phyloP scores from a whole-genome alignment of 192 early-diverging fungal genomes.

The Phlyctochytrium arcticum region DNA sequence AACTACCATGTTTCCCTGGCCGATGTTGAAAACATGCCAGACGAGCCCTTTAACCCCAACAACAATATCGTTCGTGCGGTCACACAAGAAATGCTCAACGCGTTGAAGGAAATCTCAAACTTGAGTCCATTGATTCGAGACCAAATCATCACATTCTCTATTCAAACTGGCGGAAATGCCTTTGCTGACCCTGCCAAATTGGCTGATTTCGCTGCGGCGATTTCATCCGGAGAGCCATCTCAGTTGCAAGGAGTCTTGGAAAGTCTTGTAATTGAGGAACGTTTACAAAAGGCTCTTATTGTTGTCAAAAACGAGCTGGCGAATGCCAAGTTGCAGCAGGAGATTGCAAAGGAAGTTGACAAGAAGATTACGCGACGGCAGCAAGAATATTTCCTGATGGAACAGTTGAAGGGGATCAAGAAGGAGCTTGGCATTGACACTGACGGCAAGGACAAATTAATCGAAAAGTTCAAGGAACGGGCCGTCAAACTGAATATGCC shows the following conservation, averaged over 20 bases:
- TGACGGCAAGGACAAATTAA: constrained; percentile 97
- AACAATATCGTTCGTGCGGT: constrained; percentile 85
- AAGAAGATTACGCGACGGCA: constrained; percentile 95
- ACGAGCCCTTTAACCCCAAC: constrained; percentile 81
- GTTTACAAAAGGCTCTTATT: constrained; percentile 85
- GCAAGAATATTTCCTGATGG: constrained; percentile 99
- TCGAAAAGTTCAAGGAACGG: constrained; percentile 89
- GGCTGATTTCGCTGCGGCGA: constrained; percentile 96
- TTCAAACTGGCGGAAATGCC: constrained; percentile 93
- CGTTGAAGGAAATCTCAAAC: constrained; percentile 93
- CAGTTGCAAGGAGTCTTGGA: constrained; percentile 94
- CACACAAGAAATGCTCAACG: constrained; percentile 91
- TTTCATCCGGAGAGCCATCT: constrained; percentile 85
- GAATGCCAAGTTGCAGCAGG: constrained; percentile 95
- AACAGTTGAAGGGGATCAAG: constrained; percentile 99
- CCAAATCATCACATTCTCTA: constrained; percentile 96
- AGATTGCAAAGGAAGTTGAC: constrained; percentile 97
- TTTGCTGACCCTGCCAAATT: constrained; percentile 92
- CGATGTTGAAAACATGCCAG: constrained; percentile 83
- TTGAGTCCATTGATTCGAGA: constrained; percentile 95
- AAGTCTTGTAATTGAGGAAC: constrained; percentile 80
- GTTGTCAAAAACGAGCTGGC: constrained; percentile 97
- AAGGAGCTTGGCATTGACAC: constrained; percentile 96
- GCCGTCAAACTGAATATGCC: constrained; percentile 85
- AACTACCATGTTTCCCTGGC: constrained; percentile 79